Evolutionary conservation across 306 rosid species (phyloP).

Genomic region (Lablab purpureus): DNA sequence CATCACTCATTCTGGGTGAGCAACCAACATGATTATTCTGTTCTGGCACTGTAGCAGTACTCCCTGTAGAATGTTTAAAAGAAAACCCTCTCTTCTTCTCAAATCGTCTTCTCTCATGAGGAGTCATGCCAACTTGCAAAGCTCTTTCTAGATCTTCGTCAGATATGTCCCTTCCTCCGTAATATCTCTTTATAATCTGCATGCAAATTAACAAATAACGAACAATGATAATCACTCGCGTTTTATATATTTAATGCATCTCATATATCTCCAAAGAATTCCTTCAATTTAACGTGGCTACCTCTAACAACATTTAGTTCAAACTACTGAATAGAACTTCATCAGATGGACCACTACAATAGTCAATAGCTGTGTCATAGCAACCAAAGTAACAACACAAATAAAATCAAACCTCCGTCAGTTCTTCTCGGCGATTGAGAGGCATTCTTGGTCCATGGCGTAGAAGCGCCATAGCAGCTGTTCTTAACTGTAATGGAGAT

Average conservation of each 20-base stretch:
- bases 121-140: constrained; percentile 86
- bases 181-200: constrained; percentile 82
- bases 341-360: constrained; percentile 15
- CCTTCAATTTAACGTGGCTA: background rate
- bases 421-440: constrained; percentile 72
- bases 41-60: constrained; percentile 44
- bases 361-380: constrained; percentile 10
- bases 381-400: constrained; percentile 31
- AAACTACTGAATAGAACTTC: constrained; percentile 25
- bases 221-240: constrained; percentile 24
- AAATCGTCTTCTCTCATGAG: constrained; percentile 80
- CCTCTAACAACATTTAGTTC: constrained; percentile 26
- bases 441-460: constrained; percentile 96
- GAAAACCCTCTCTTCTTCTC: constrained; percentile 73
- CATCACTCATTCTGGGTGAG: constrained; percentile 40
- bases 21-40: constrained; percentile 50
- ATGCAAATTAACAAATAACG: constrained; percentile 24
- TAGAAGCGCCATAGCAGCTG: constrained; percentile 96
- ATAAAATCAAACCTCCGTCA: constrained; percentile 66
- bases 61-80: constrained; percentile 54
- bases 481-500: constrained; percentile 89
- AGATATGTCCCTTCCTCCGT: constrained; percentile 87
- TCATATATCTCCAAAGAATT: constrained; percentile 7
- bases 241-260: constrained; percentile 32
- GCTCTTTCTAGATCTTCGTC: constrained; percentile 87